These are phyloP conservation scores for Trichophyton verrucosum DNA, from an alignment of 2,329 filamentous ascomycete species.

Conservation along the genomic window DNA sequence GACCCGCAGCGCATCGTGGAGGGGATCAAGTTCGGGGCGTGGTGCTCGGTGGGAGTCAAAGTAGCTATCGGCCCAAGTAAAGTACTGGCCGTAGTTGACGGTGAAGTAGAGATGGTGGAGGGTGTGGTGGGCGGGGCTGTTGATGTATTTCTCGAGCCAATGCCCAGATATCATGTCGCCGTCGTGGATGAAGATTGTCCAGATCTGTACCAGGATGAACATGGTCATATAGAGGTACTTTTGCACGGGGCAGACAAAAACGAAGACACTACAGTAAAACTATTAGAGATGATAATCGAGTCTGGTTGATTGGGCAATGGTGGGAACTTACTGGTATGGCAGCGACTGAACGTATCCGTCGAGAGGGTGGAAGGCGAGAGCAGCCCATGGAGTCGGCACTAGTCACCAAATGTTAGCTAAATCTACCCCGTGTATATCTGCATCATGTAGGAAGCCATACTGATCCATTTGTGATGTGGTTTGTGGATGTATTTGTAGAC, in stretches of 20 bases:
- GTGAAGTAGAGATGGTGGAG: conserved; percentile 68
- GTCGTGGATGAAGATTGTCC: conserved; percentile 79
- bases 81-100: conserved; percentile 80
- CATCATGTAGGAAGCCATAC: neutral
- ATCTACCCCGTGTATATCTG: neutral
- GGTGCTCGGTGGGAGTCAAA: conserved; percentile 6
- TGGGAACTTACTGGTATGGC: conserved; percentile 51
- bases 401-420: conserved; percentile 24
- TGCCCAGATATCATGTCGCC: conserved; percentile 74
- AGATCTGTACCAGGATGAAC: conserved; percentile 76
- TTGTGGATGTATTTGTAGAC: conserved; percentile 76
- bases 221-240: conserved; percentile 66
- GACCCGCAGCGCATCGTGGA: conserved; percentile 7
- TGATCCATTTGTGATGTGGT: conserved; percentile 78
- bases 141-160: conserved; percentile 48
- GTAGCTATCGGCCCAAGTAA: conserved; percentile 36
- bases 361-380: conserved; percentile 72
- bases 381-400: conserved; percentile 75
- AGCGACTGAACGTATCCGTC: conserved; percentile 68
- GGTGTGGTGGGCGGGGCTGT: conserved; percentile 74
- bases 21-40: conserved; percentile 4
- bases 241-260: conserved; percentile 72
- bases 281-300: neutral
- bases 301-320: neutral
- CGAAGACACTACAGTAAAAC: conserved; percentile 43